phyloP scores from a whole-genome alignment of 176 grass and related monocot genomes.

The Rhipidocladum racemiflorum region DNA sequence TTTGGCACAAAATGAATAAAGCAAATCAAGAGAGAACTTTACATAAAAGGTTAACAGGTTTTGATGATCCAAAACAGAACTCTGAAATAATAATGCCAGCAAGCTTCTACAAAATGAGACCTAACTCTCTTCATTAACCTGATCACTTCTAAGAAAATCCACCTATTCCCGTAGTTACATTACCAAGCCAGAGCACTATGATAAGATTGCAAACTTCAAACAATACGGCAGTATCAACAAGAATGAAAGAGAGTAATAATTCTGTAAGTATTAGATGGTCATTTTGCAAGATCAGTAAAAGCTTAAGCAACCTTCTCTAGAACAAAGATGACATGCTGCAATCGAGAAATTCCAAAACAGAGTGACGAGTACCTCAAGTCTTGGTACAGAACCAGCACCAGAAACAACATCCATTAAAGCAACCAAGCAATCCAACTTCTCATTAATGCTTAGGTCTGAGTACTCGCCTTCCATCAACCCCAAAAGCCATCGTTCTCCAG shows the following conservation, averaged over 20 bases:
- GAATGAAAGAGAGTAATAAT: background rate
- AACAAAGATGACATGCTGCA: slow-evolving; percentile 15
- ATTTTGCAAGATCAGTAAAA: slow-evolving; percentile 8
- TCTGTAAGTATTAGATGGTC: background rate
- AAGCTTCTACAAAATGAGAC: background rate
- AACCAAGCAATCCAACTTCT: slow-evolving; percentile 87
- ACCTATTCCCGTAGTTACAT: background rate
- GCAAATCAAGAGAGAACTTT: background rate
- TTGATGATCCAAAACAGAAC: background rate
- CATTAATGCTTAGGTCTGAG: slow-evolving; percentile 83
- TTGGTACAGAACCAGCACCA: slow-evolving; percentile 69
- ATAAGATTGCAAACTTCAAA: background rate
- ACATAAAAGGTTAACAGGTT: background rate
- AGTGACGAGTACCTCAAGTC: slow-evolving; percentile 59
- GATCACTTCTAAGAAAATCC: background rate
- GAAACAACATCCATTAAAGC: slow-evolving; percentile 80
- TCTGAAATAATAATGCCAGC: background rate
- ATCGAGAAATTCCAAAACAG: background rate
- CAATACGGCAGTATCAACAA: background rate
- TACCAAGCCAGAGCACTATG: slow-evolving; percentile 19
- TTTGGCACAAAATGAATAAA: slow-evolving; percentile 2
- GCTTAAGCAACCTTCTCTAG: slow-evolving; percentile 1
- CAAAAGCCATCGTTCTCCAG: slow-evolving; percentile 76
- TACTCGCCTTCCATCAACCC: slow-evolving; percentile 98
- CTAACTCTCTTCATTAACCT: background rate